Conservation (phyloP, 1,139 yeast genomes). For the Candida sanyaensis region DNA sequence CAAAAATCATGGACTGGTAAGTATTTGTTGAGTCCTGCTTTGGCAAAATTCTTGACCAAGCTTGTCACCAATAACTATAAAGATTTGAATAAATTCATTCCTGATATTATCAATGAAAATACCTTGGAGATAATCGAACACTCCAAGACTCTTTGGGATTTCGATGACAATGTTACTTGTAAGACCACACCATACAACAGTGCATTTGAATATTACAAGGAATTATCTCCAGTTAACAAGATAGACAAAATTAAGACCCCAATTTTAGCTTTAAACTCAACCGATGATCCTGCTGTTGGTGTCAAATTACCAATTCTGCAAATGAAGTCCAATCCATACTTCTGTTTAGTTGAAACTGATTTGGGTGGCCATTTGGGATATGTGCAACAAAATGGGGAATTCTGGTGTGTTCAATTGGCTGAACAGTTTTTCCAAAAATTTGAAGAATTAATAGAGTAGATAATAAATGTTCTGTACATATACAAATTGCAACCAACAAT, state of each 20-base stretch:
- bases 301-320: slow-evolving; percentile 35
- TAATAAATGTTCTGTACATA: background rate
- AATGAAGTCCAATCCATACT: slow-evolving; percentile 31
- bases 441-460: slow-evolving; percentile 23
- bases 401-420: slow-evolving; percentile 74
- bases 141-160: slow-evolving; percentile 51
- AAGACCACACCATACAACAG: slow-evolving; percentile 70
- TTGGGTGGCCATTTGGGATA: slow-evolving; percentile 68
- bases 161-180: slow-evolving; percentile 75
- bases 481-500: background rate
- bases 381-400: slow-evolving; percentile 55
- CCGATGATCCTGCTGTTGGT: slow-evolving; percentile 85
- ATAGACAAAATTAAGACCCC: slow-evolving; percentile 64
- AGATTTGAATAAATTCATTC: slow-evolving; percentile 44
- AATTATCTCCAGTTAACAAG: slow-evolving; percentile 64
- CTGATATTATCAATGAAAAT: slow-evolving; percentile 34
- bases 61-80: slow-evolving; percentile 62
- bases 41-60: slow-evolving; percentile 65
- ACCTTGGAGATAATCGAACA: slow-evolving; percentile 30
- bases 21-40: slow-evolving; percentile 61
- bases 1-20: slow-evolving; percentile 58
- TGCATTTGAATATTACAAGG: slow-evolving; percentile 72
- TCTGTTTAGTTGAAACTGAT: slow-evolving; percentile 42
- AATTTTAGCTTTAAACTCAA: slow-evolving; percentile 63
- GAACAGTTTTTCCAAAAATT: slow-evolving; percentile 61